Percentiles rank a stretch among this genome's conserved stretches.
phyloP scores from a whole-genome alignment of 306 rosid genomes.

The Phaseolus lunatus region DNA sequence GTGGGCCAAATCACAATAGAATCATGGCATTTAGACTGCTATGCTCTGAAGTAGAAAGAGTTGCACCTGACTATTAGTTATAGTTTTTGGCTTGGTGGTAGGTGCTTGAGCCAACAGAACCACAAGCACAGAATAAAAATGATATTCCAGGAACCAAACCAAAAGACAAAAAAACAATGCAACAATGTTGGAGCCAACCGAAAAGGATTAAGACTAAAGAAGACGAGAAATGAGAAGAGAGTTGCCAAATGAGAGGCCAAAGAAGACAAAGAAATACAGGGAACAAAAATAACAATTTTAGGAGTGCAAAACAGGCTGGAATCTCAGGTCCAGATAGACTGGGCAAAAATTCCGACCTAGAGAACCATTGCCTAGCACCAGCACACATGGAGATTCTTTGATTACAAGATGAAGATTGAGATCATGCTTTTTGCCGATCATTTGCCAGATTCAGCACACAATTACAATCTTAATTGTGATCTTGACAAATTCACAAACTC shows the following conservation, averaged over 20 bases:
- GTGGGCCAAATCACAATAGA: no score
- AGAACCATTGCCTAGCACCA: not conserved
- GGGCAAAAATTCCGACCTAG: not conserved
- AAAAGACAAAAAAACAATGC: not conserved
- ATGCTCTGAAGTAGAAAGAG: no score
- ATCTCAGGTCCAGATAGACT: not conserved
- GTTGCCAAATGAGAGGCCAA: not conserved
- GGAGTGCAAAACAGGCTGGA: not conserved
- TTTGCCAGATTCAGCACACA: not conserved
- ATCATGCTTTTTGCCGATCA: not conserved
- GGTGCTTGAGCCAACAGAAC: no score
- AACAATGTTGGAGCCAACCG: not conserved
- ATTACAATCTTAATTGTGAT: not conserved
- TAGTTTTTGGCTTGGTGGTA: no score
- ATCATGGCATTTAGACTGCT: no score
- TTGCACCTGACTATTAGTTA: no score
- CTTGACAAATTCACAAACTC: slow-evolving; percentile 19
- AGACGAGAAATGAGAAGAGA: not conserved
- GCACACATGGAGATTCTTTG: not conserved
- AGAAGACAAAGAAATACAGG: not conserved
- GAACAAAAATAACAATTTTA: not conserved
- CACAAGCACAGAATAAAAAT: not conserved
- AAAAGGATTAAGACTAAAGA: not conserved
- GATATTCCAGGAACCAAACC: not conserved
- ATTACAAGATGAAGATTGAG: not conserved